Percentiles rank a stretch among this genome's conserved stretches.
Evolutionary conservation across 306 rosid genomes (phyloP).

Genomic region (Morella rubra): DNA sequence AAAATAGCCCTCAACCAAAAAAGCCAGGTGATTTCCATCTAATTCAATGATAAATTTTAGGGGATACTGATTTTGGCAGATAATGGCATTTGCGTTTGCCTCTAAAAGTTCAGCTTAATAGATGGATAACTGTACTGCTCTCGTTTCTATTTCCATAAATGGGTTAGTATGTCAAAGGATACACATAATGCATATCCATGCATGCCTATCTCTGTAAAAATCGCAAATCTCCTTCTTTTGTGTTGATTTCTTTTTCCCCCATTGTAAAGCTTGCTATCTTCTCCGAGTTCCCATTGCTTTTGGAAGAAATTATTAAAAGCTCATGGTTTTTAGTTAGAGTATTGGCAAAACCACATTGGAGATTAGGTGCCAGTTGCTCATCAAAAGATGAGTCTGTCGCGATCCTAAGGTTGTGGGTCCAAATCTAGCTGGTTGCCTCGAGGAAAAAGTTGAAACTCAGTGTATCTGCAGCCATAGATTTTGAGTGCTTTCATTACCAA

Average conservation of each 20-base stretch:
- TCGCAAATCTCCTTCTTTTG: neutral
- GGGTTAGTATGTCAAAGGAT: conserved; percentile 4
- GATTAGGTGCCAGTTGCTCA: conserved; percentile 10
- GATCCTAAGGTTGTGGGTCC: conserved; percentile 32
- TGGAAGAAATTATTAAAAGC: neutral
- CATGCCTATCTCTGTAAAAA: neutral
- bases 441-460: conserved; percentile 4
- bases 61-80: conserved; percentile 10
- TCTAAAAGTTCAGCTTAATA: conserved; percentile 13
- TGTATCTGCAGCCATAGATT: conserved; percentile 15
- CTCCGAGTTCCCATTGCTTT: neutral
- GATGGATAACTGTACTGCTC: neutral
- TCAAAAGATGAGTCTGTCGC: conserved; percentile 9
- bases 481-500: conserved; percentile 16
- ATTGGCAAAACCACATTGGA: neutral
- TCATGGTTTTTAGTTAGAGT: neutral
- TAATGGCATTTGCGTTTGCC: conserved; percentile 8
- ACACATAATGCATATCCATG: conserved; percentile 12
- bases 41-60: conserved; percentile 14
- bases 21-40: conserved; percentile 28
- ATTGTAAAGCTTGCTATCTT: neutral
- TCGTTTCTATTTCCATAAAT: neutral
- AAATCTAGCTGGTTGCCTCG: conserved; percentile 24
- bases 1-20: neutral
- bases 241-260: neutral